phyloP scores from a whole-genome alignment of 441 rosid species.

The Metrosideros polymorpha region DNA sequence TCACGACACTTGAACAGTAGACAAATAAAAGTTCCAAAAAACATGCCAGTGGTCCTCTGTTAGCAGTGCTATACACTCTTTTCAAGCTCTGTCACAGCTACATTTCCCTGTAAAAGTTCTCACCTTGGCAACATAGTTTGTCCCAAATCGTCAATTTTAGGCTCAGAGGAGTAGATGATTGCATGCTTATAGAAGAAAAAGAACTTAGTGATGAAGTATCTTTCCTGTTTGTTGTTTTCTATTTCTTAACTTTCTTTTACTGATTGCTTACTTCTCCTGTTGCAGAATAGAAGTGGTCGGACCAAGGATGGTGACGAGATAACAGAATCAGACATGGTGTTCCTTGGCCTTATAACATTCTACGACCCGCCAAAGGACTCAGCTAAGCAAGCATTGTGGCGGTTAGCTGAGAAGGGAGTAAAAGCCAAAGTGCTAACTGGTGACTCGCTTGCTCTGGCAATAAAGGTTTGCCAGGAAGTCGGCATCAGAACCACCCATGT shows the following conservation, averaged over 20 bases:
- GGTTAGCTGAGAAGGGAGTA: conserved; percentile 67
- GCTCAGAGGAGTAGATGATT: not conserved
- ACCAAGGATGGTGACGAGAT: conserved; percentile 15
- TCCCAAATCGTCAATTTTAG: not conserved
- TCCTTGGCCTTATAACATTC: conserved; percentile 56
- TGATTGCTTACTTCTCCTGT: not conserved
- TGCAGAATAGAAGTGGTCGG: conserved; percentile 23
- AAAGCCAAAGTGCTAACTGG: conserved; percentile 69
- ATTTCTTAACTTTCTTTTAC: not conserved
- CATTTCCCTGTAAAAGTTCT: not conserved
- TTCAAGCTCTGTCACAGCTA: not conserved
- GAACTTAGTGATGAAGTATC: not conserved
- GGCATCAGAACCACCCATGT: conserved; percentile 58
- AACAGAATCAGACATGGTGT: conserved; percentile 52
- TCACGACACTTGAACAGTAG: not conserved
- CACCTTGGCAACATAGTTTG: not conserved
- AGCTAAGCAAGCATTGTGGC: conserved; percentile 71
- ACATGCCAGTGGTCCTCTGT: not conserved
- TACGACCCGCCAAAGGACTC: conserved; percentile 73
- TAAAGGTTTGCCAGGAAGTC: conserved; percentile 58
- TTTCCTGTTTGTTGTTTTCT: not conserved
- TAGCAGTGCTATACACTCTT: not conserved
- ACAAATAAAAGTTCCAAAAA: not conserved
- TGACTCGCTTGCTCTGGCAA: conserved; percentile 56
- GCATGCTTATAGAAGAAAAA: not conserved